These are phyloP conservation scores for Sutorius eximius DNA, from an alignment of 1,284 basidiomycete genomes.

Conservation along the genomic window DNA sequence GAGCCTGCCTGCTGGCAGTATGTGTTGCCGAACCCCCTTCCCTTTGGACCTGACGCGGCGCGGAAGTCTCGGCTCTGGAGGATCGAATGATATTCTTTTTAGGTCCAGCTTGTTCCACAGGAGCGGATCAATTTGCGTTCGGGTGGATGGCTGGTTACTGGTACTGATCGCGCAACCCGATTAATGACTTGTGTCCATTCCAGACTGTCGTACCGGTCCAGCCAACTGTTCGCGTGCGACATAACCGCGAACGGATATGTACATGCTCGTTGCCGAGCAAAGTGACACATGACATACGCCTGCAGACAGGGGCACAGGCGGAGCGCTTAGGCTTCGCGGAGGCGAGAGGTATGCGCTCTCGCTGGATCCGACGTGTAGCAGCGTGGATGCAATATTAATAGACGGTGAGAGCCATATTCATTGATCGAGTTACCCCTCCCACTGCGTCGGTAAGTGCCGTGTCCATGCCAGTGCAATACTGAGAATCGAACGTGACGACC, in stretches of 20 bases:
- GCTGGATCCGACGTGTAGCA: background rate
- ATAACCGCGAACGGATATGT: background rate
- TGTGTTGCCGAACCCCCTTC: background rate
- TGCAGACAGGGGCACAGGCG: background rate
- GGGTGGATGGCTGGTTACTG: background rate
- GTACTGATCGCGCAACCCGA: background rate
- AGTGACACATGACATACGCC: background rate
- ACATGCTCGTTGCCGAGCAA: background rate
- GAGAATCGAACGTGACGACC: background rate
- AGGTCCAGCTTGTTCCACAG: background rate
- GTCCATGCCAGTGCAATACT: background rate
- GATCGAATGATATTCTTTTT: background rate
- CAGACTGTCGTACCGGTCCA: background rate
- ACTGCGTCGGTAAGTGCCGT: background rate
- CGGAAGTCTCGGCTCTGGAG: slow-evolving; percentile 10
- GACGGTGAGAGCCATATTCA: slow-evolving; percentile 5
- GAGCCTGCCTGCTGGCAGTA: slow-evolving; percentile 1
- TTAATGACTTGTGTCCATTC: background rate
- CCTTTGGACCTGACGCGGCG: slow-evolving; percentile 8
- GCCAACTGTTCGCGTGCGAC: slow-evolving; percentile 5
- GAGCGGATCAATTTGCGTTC: slow-evolving; percentile 17
- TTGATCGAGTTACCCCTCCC: background rate
- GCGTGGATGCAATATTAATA: slow-evolving; percentile 15
- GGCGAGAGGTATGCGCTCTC: background rate
- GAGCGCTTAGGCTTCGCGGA: background rate